Base-by-base conservation (phyloP, 2,329 filamentous ascomycete genomes). In the Diaporthe aspalathi region DNA sequence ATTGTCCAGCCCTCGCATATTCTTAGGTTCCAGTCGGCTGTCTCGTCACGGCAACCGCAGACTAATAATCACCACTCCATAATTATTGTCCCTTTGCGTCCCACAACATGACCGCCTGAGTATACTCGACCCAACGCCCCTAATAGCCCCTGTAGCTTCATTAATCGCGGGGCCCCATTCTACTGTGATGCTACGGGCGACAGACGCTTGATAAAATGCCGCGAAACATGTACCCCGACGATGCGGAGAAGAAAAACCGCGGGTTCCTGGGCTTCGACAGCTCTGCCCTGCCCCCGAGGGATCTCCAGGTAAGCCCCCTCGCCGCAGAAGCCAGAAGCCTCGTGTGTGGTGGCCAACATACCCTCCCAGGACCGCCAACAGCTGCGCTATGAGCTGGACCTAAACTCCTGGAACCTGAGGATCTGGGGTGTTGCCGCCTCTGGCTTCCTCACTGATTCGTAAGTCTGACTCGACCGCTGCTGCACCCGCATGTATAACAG, bases 401-500 rank as follows among this genome's bases (percentile, higher is more conserved):
- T 88, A 22, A 88, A 88, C 75, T 84, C 84, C 1, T 88, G 85
- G 85, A 88, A 87, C 75, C 77, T 87, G 65, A 82, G 86, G 52
- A 87, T 87, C 53, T 87, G 85, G 85, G 85, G 83, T 3, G 85
- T 88, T 38, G 85, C 85, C n/a, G 86, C 86, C 56, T 87, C 86
- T 0, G 86, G 86, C 11, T 88, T 87, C 73, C 79, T 88, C 27
- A 87, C 86, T 40, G 86, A 87, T 74, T 87, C 85, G 84, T 87
- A 77, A 68, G 84, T 79, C 68, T 62, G 73, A 65, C 65, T 60
- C 38, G 8, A 7, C 60, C 14, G 16, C 2, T 50, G 3, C 29
- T 38, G 16, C 2, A 50, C 29, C n/a, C n/a, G n/a, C n/a, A 12
- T 20, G 24, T 17, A 50, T n/a, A 1, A 3, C n/a, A 4, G 7